phyloP scores from a whole-genome alignment of 2,329 filamentous ascomycete genomes.

The Verticillium klebahnii region DNA sequence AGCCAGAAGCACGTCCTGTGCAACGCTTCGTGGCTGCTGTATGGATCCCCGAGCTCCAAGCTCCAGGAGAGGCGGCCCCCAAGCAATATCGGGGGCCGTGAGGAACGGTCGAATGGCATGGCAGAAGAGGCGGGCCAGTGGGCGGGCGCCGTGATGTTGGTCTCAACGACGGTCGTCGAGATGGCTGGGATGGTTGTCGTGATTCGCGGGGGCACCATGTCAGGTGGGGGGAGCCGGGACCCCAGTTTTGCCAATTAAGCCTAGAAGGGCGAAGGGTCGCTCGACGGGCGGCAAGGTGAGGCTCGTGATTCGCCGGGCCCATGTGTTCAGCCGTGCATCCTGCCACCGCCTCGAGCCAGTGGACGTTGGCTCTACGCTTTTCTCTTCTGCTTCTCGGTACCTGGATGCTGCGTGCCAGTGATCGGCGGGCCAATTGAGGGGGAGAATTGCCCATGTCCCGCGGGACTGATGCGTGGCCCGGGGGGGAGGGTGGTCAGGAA shows the following conservation, averaged over 20 bases:
- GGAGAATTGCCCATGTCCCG: neutral
- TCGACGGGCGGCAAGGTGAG: slow-evolving; percentile 20
- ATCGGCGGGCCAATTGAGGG: neutral
- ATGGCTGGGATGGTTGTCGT: slow-evolving; percentile 3
- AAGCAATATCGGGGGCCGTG: slow-evolving; percentile 7
- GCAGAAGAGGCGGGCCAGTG: neutral
- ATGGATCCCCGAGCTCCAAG: slow-evolving; percentile 3
- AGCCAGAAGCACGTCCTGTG: neutral
- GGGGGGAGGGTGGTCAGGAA: neutral
- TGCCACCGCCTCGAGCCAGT: slow-evolving; percentile 8
- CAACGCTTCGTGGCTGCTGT: neutral
- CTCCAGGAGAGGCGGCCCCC: slow-evolving; percentile 2
- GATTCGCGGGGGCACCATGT: slow-evolving; percentile 7
- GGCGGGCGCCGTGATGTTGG: neutral
- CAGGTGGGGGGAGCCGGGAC: neutral
- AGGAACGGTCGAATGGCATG: slow-evolving; percentile 7
- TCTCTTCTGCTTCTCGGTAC: neutral
- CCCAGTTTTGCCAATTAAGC: neutral
- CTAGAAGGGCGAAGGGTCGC: slow-evolving; percentile 2
- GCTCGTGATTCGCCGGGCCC: slow-evolving; percentile 16
- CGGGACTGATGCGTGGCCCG: neutral
- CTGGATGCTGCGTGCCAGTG: slow-evolving; percentile 1
- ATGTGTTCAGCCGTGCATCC: slow-evolving; percentile 10
- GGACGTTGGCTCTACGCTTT: slow-evolving; percentile 2
- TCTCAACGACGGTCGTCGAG: neutral